Evolutionary conservation across 306 rosid genomes (phyloP), one percentile per base, ranked within the genome.

Genomic region (Begonia fuchsioides): DNA sequence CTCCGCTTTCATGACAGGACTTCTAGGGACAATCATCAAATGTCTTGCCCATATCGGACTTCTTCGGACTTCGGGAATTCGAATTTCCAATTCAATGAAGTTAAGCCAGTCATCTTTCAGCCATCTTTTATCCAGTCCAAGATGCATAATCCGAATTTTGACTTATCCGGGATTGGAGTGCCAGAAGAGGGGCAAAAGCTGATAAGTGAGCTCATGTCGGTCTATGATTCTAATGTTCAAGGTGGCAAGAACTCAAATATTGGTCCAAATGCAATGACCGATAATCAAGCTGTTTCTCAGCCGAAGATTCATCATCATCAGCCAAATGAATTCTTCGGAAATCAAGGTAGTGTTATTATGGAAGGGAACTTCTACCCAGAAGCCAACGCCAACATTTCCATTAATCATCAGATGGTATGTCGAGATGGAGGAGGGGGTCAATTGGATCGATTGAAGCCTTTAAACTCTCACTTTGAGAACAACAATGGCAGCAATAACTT

Each of bases 1-100:
- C 51, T 66, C 9, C 84, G 79, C 17, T 81, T 81, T 47, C 63
- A 45, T 1, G 92, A 81, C 56, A 68, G 85, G 60, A 44, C 71
- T 32, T 67, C 81, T 0, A 71, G 85, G 78, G 85, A 81, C 73
- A 68, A 76, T 17, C 92, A 81, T 68, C 85, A 81, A 38, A 16
- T 74, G 58, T 59, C 17, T 10, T 81, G 92, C 53, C 69, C 61
- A 0, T 66, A 63, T 9, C 58, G 67, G 50, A 43, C 9, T 43
- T 11, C 64, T 3, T 26, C 35, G 35, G 76, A 63, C 44, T 76
- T 44, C 47, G 53, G 59, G 10, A 67, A 53, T 17, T 40, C 78
- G 20, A 71, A 59, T 44, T 68, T 76, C 52, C 77, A 73, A 15
- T 71, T 64, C 26, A 56, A 69, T 15, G 79, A 81, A 71, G 72